These are phyloP conservation scores for Colletotrichum orchidophilum DNA, from an alignment of 2,329 filamentous ascomycete species.

Conservation along the genomic window DNA sequence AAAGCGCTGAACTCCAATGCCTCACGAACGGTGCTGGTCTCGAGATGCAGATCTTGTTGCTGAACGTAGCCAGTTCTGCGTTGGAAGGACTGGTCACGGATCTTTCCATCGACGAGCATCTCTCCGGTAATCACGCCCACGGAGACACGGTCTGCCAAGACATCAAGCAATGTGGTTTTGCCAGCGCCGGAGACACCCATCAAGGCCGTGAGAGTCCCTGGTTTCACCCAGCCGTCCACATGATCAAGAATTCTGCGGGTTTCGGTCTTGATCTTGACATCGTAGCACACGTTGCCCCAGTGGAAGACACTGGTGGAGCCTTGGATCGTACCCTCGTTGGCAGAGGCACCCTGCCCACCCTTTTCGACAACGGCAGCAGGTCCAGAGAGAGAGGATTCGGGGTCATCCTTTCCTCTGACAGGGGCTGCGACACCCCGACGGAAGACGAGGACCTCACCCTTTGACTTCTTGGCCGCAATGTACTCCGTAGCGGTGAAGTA, in stretches of 20 bases:
- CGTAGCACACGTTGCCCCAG: slow-evolving; percentile 75
- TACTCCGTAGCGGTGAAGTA: slow-evolving; percentile 62
- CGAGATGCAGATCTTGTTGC: slow-evolving; percentile 62
- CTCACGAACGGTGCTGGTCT: slow-evolving; percentile 61
- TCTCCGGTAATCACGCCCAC: slow-evolving; percentile 75
- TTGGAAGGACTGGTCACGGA: slow-evolving; percentile 71
- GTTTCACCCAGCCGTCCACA: slow-evolving; percentile 77
- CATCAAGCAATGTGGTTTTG: slow-evolving; percentile 66
- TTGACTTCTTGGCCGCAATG: slow-evolving; percentile 58
- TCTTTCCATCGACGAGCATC: slow-evolving; percentile 73
- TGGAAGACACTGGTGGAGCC: slow-evolving; percentile 72
- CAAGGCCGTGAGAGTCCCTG: slow-evolving; percentile 72
- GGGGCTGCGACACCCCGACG: slow-evolving; percentile 49
- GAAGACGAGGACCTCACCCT: slow-evolving; percentile 70
- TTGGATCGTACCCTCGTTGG: slow-evolving; percentile 34
- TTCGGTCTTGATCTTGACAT: slow-evolving; percentile 73
- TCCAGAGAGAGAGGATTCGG: slow-evolving; percentile 28
- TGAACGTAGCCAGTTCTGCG: slow-evolving; percentile 75
- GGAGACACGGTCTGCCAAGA: slow-evolving; percentile 72
- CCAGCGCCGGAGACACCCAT: slow-evolving; percentile 52
- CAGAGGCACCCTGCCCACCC: slow-evolving; percentile 14
- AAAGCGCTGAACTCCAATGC: slow-evolving; percentile 73
- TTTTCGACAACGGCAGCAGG: slow-evolving; percentile 30
- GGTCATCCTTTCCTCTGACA: slow-evolving; percentile 22
- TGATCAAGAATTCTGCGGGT: slow-evolving; percentile 70